Evolutionary conservation across 495 filamentous ascomycete species (phyloP), one percentile per base, ranked within the genome.

Genomic region (Barbatosphaeria neglecta): DNA sequence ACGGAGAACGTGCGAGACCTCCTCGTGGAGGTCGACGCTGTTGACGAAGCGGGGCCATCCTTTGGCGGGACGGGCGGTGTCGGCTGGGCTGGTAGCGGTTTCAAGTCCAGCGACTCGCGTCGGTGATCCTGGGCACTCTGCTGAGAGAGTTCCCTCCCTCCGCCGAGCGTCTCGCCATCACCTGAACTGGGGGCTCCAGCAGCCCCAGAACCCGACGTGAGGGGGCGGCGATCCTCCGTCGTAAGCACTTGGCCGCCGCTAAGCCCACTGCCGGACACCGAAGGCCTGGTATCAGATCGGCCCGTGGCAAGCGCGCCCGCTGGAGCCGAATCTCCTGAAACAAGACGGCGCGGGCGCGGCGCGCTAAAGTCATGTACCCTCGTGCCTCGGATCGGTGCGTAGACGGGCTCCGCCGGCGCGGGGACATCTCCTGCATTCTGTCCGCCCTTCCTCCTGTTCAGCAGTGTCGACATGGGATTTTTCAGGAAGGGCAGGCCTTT

Each of bases 331-430:
- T 42, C 52, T 15, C 22, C 54, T 20, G 63, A 55, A 0, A 76
- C 49, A 47, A 74, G 68, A 39, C 77, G 69, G 42, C 74, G 77
- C n/a, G 77, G 73, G 28, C 87, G 70, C 9, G 89, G 89, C 1
- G 82, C 86, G 53, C 85, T 90, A 51, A 96, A 96, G 60, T 96
- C 89, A 63, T 96, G 89, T 7, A 96, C 78, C 25, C 81, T 75
- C 9, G 82, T 90, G 22, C 89, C 89, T 37, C 78, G 76, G 53
- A 96, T 96, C 16, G 87, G 87, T 55, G 95, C 89, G 53, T 88
- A 90, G 48, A 44, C 56, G 8, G 66, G 61, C 22, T 65, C 57
- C n/a, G 80, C 61, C 22, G 76, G 58, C 41, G 73, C 67, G 39
- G 39, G 39, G 2, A 41, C 10, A 70, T 58, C 22, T 74, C 69